Evolutionary conservation across 495 filamentous ascomycete species (phyloP), one percentile per base, ranked within the genome.

Genomic region (Podospora pseudoanserina): DNA sequence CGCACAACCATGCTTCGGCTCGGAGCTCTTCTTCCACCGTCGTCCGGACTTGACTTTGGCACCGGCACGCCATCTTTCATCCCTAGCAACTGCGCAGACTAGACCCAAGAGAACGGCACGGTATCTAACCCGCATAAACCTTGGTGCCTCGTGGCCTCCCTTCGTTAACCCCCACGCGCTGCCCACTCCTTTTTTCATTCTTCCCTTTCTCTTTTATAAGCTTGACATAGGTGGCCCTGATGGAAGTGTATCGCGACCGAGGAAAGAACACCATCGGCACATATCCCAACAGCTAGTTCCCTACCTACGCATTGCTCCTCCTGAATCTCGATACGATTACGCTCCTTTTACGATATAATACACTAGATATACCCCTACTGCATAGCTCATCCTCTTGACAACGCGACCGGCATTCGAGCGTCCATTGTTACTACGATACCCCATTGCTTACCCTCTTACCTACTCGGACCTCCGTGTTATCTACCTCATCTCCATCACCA

Each of bases 221-320:
- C 59, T n/a, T 49, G 27, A 20, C 59, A 44, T 49, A 60, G 39
- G n/a, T 56, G 26, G 67, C 58, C 63, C 67, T 70, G 68, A 70
- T 70, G 68, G 68, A 62, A 66, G 54, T 27, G 54, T 19, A 53
- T 58, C 53, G 53, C 28, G 49, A 27, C 44, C 64, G 26, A 34
- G 19, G 28, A 27, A 44, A 64, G 64, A 63, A 39, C 5, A 65
- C 64, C 34, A 65, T 66, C 34, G 64, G 32, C 59, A 59, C 11
- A 53, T 18, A 60, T 64, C 53, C 61, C 18, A 63, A 63, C 27
- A 54, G 26, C 16, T 30, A 69, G 68, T 39, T 39, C 32, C 19
- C 7, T 32, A 32, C 30, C 7, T 7, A 32, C 30, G 30, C 30
- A 32, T 32, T 32, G 30, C 30, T 32, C 3, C 30, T 32, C 30